Percentiles rank a stretch among this genome's conserved stretches.
Evolutionary conservation across 495 filamentous ascomycete species (phyloP).

Genomic region (Xanthoparmelia taractica): DNA sequence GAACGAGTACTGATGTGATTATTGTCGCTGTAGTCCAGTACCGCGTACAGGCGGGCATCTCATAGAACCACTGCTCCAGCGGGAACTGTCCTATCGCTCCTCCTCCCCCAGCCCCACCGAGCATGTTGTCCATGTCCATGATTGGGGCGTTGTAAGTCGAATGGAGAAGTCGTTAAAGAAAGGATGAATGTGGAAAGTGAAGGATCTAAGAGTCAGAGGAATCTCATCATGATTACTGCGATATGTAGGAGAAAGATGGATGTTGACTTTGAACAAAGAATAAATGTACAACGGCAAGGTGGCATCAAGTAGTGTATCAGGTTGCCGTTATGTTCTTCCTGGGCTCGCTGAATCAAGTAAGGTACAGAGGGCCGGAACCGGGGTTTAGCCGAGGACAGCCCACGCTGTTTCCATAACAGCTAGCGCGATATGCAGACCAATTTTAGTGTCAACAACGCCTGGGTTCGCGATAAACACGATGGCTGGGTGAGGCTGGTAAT

Average conservation of each 20-base stretch:
- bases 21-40: constrained; percentile 96
- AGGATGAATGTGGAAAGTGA: neutral
- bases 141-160: constrained; percentile 2
- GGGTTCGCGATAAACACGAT: constrained; percentile 10
- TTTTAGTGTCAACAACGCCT: constrained; percentile 1
- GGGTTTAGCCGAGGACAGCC: neutral
- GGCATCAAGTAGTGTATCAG: constrained; percentile 8
- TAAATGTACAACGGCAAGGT: neutral
- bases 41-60: constrained; percentile 91
- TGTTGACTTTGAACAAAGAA: neutral
- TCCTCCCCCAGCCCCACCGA: constrained; percentile 47
- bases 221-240: neutral
- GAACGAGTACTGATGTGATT: constrained; percentile 78
- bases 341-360: too few relatives aligned
- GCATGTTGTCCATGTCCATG: constrained; percentile 59
- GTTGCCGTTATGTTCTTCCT: neutral
- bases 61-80: constrained; percentile 93
- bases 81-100: constrained; percentile 63
- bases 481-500: constrained; percentile 7
- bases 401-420: neutral
- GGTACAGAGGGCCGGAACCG: too few relatives aligned
- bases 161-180: neutral
- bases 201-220: neutral
- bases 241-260: neutral
- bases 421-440: neutral